Evolutionary conservation across 257 asterid genomes (phyloP).

Genomic region (Plantago ovata): DNA sequence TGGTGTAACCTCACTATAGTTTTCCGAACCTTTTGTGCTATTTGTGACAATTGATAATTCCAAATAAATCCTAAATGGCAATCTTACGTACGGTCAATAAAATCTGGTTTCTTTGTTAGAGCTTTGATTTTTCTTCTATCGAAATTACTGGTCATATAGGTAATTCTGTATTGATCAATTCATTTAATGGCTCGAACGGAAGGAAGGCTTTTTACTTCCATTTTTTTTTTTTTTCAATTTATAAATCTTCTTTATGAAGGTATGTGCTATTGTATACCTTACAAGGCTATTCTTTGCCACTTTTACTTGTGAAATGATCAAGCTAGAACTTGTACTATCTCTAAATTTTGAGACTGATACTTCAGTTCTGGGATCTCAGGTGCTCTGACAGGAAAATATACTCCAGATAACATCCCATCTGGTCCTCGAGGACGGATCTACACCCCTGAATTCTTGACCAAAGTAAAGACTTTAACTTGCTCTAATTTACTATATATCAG

Average conservation of each 20-base stretch:
- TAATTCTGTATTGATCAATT: background rate
- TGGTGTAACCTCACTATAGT: no score
- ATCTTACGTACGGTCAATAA: no score
- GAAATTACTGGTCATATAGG: background rate
- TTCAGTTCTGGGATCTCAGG: conserved; percentile 43
- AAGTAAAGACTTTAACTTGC: conserved; percentile 33
- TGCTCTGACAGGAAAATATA: conserved; percentile 86
- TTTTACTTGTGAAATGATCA: no score
- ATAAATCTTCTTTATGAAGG: no score
- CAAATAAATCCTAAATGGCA: no score
- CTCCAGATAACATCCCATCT: conserved; percentile 69
- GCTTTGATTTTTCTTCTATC: background rate
- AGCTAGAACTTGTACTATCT: background rate
- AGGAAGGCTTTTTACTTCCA: background rate
- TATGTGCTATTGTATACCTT: no score
- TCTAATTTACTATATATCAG: background rate
- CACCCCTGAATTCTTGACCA: conserved; percentile 66
- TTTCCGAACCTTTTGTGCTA: no score
- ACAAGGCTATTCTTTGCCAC: no score
- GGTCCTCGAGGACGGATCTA: conserved; percentile 90
- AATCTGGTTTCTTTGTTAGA: background rate
- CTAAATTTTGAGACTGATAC: background rate
- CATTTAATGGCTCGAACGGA: background rate
- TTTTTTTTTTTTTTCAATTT: no score
- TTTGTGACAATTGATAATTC: no score